Base-by-base conservation (phyloP, 1,284 basidiomycete species). In the Hymenochaete sp. region DNA sequence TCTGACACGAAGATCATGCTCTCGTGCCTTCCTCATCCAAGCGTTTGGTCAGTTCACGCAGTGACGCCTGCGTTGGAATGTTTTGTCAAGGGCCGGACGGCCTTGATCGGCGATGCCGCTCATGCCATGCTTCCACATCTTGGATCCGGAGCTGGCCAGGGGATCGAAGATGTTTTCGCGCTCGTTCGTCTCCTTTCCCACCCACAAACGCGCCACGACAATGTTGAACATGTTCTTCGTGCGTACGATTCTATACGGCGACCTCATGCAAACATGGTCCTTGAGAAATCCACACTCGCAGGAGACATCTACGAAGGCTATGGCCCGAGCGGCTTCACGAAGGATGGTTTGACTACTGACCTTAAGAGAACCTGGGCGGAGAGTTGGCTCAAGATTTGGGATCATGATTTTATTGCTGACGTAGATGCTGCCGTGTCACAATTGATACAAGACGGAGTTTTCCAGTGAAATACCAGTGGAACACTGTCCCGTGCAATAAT, bases 61-160 rank as follows among this genome's bases (percentile, higher is more conserved):
- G 49, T 79, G 6, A 54, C 68, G 45, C 74, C 74, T 0, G 70
- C 70, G 1, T 59, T 82, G 28, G 50, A 62, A 5, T 70, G 59
- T 10, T 82, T 67, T 52, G 61, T 69, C 19, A 64, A 65, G 22
- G 71, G 67, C 0, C 62, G 63, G 3, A 62, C 80, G 4, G 74
- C 71, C 1, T 59, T 82, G 13, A 61, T 78, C 9, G 78, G 78
- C 4, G 79, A 81, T 57, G 72, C 77, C 2, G 74, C 73, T 10
- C 78, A 81, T 55, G 75, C 65, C 0, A 80, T 77, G 68, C 57
- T 70, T 14, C 76, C 79, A 0, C 75, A 78, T 55, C 62, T 79
- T n/a, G 77, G 77, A 1, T 70, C 75, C 0, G 78, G 78, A 9
- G 75, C 75, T 10, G 75, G 77, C 1, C 78, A 80, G 59, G 77